Percentiles rank a stretch among this genome's conserved stretches.
These are phyloP conservation scores for Leccinum incarnatum DNA, from an alignment of 768 basidiomycete species.

Conservation along the genomic window DNA sequence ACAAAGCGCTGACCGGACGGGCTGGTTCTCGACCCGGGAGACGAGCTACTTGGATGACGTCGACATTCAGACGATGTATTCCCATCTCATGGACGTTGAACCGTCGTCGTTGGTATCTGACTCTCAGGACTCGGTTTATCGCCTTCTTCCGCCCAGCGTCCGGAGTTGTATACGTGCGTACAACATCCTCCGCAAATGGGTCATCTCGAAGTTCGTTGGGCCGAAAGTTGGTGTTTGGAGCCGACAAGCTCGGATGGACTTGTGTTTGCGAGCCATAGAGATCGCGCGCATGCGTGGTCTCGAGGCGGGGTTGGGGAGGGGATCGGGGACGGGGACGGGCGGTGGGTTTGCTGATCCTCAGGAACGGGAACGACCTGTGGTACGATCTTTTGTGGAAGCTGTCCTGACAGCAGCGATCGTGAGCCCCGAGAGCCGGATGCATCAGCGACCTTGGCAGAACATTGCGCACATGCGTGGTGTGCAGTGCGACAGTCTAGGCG, in stretches of 20 bases:
- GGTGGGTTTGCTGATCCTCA: conserved; percentile 35
- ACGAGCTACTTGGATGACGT: conserved; percentile 51
- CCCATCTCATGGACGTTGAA: conserved; percentile 68
- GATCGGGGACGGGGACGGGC: neutral
- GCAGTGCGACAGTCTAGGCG: conserved; percentile 57
- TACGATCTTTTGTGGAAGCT: conserved; percentile 80
- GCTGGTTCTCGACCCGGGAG: conserved; percentile 72
- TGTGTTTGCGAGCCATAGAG: conserved; percentile 69
- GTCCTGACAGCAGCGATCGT: conserved; percentile 72
- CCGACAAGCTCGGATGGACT: conserved; percentile 72
- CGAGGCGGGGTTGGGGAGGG: conserved; percentile 30
- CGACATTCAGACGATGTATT: conserved; percentile 80
- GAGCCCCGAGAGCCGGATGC: conserved; percentile 76
- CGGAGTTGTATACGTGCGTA: conserved; percentile 78
- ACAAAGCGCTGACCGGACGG: conserved; percentile 73
- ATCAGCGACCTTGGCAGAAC: conserved; percentile 74
- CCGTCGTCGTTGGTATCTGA: conserved; percentile 73
- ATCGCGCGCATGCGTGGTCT: conserved; percentile 62
- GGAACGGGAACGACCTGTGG: conserved; percentile 64
- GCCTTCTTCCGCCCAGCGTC: conserved; percentile 70
- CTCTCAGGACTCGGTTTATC: conserved; percentile 67
- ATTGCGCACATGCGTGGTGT: conserved; percentile 62
- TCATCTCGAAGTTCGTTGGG: conserved; percentile 64
- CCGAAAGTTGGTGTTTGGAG: conserved; percentile 59
- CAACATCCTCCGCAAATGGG: conserved; percentile 75